Evolutionary conservation across 164 flowering plant species (phyloP).

Genomic region (Nymphaea colorata): DNA sequence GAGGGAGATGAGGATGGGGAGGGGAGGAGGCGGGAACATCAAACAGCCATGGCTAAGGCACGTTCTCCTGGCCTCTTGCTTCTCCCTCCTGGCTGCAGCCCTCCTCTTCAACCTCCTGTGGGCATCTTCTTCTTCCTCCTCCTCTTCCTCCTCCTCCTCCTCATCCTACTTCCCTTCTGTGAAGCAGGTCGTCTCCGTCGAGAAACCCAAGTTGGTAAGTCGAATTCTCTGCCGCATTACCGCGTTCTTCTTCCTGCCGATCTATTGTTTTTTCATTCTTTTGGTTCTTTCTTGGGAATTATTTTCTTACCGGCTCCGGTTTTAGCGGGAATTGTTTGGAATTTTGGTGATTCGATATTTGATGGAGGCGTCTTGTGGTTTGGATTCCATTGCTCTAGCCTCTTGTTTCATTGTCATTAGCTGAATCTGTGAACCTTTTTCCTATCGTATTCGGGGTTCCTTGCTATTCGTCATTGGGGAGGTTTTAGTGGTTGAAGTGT

Average conservation of each 20-base stretch:
- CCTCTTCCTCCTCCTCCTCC: constrained; percentile 13
- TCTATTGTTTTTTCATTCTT: not conserved
- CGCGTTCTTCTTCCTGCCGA: not conserved
- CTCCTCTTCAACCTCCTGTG: constrained; percentile 31
- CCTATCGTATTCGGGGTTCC: no score
- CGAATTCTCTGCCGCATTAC: not conserved
- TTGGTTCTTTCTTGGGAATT: not conserved
- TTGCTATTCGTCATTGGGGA: no score
- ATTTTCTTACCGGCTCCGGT: not conserved
- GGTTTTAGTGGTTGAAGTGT: not conserved
- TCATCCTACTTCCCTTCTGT: not conserved
- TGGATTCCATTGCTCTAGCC: not conserved
- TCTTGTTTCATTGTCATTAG: no score
- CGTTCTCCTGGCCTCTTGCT: constrained; percentile 10
- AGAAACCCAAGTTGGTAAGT: not conserved
- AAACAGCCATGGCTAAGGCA: constrained; percentile 14
- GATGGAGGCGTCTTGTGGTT: not conserved
- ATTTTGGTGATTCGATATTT: not conserved
- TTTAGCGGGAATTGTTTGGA: not conserved
- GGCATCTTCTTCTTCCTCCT: constrained; percentile 40
- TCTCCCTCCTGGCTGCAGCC: constrained; percentile 28
- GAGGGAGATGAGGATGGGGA: not conserved
- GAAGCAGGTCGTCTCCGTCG: not conserved
- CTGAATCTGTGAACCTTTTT: no score
- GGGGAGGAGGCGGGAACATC: constrained; percentile 1